phyloP scores from a whole-genome alignment of 257 asterid species.

The Plantago ovata region DNA sequence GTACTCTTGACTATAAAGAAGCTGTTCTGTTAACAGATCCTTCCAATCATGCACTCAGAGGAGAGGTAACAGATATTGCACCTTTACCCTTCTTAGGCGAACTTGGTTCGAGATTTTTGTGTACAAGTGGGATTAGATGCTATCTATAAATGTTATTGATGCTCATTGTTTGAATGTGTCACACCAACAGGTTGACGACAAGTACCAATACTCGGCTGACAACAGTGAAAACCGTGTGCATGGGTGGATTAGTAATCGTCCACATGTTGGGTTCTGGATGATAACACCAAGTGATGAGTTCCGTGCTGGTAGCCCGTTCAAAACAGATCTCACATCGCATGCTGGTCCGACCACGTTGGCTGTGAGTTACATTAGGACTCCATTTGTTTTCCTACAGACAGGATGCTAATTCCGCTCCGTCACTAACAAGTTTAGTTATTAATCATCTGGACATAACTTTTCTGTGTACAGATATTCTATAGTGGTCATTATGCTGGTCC shows the following conservation, averaged over 20 bases:
- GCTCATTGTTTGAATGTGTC: too few species aligned
- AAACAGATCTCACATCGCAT: conserved; percentile 63
- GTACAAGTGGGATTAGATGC: too few species aligned
- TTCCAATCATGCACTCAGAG: conserved; percentile 26
- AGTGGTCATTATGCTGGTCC: conserved; percentile 58
- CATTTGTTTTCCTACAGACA: not conserved
- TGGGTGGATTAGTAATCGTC: conserved; percentile 56
- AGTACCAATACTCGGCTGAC: conserved; percentile 58
- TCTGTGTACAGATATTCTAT: conserved; percentile 32
- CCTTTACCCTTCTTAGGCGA: too few species aligned
- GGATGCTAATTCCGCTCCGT: not conserved
- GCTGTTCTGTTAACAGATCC: conserved; percentile 51
- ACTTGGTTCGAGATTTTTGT: too few species aligned
- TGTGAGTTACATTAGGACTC: conserved; percentile 21
- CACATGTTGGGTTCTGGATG: conserved; percentile 55
- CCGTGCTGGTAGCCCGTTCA: conserved; percentile 56
- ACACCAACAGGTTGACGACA: conserved; percentile 9
- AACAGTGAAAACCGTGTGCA: conserved; percentile 53
- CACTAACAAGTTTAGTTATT: not conserved
- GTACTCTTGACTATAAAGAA: conserved; percentile 49
- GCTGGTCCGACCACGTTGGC: conserved; percentile 52
- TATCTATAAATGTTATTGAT: too few species aligned
- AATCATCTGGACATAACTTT: not conserved
- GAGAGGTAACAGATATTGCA: conserved; percentile 15
- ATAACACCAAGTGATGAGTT: conserved; percentile 66